phyloP scores from a whole-genome alignment of 1,284 basidiomycete genomes.

The Fomitiporia mediterranea region DNA sequence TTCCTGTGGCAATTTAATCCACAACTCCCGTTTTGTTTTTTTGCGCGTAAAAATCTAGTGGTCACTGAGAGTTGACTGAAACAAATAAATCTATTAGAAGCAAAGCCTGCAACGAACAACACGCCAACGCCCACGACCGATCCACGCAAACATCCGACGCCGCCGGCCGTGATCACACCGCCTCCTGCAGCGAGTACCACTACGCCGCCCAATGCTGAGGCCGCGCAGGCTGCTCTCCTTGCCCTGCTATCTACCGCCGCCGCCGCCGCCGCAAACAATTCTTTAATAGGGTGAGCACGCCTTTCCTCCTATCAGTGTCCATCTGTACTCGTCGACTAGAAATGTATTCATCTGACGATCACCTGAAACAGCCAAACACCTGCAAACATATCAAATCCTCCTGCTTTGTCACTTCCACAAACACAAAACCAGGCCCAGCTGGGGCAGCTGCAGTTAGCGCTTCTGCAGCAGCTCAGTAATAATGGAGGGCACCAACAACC shows the following conservation, averaged over 20 bases:
- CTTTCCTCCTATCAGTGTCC: background rate
- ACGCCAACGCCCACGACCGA: conserved; percentile 32
- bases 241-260: conserved; percentile 58
- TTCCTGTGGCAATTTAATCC: conserved; percentile 58
- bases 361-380: conserved; percentile 51
- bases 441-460: conserved; percentile 55
- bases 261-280: conserved; percentile 38
- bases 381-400: conserved; percentile 41
- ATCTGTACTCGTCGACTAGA: background rate
- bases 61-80: conserved; percentile 65
- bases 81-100: conserved; percentile 59
- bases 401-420: conserved; percentile 20
- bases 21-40: conserved; percentile 45
- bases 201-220: conserved; percentile 33
- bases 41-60: conserved; percentile 26
- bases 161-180: conserved; percentile 28
- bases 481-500: conserved; percentile 38
- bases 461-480: conserved; percentile 68
- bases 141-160: conserved; percentile 34
- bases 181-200: conserved; percentile 16
- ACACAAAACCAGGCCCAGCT: conserved; percentile 35
- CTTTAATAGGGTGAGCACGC: conserved; percentile 27
- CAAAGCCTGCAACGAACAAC: conserved; percentile 40
- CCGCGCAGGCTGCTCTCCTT: conserved; percentile 57
- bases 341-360: conserved; percentile 1